Evolutionary conservation across 2,329 filamentous ascomycete genomes (phyloP), one percentile per base, ranked within the genome.

Genomic region (Aciculosporium take): DNA sequence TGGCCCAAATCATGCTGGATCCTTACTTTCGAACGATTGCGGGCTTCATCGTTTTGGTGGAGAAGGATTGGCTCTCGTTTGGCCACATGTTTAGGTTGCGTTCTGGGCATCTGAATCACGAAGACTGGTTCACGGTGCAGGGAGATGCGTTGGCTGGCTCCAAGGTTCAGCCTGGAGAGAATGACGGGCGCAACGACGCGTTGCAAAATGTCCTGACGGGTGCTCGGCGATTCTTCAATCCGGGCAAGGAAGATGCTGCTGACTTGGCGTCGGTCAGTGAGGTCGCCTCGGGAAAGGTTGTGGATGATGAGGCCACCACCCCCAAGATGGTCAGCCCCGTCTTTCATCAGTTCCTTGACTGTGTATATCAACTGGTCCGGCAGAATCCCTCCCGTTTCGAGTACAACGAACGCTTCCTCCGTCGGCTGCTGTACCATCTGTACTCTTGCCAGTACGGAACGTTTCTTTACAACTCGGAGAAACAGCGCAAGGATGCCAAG

Each of bases 31-130:
- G 91, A 39, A 96, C 91, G 0, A 67, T 98, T 38, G 83, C 95
- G 51, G 91, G 91, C 1, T 98, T 96, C 59, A 88, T 96, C 51
- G 79, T 94, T 2, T 67, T 98, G 6, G 74, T 98, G 2, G 91
- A 98, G 61, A 98, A 98, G 59, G 91, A 98, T 56, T 98, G 91
- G 85, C 65, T 98, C 10, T 91, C 89, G 0, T 98, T 95, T 63
- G 91, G 91, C 2, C 89, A 98, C 61, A 95, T 94, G 81, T 98
- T 98, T 62, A 79, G 87, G 41, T 78, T 94, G 53, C 79, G 91
- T n/a, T 84, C 84, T 12, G 91, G 91, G 3, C 83, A 84, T 51
- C 64, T 96, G 42, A 86, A 79, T 54, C 84, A 84, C 49, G 89
- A 96, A 49, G 94, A 93, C 54, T 96, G 88, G 87, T 98, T 98